Conservation (phyloP, 768 basidiomycete genomes). For the Xerocomellus dryophilus region DNA sequence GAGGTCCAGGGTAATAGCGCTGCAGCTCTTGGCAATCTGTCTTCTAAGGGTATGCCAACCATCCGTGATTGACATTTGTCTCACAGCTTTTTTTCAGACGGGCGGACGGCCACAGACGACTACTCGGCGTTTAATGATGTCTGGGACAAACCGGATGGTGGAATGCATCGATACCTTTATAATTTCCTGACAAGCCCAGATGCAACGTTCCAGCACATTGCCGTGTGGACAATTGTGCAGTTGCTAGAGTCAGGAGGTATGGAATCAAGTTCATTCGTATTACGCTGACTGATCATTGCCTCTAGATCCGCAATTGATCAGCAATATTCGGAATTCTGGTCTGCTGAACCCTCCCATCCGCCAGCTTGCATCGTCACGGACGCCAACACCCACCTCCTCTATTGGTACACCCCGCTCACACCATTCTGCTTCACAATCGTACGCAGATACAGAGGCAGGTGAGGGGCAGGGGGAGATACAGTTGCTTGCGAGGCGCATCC, state of each 20-base stretch:
- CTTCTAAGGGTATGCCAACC: conserved; percentile 75
- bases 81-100: conserved; percentile 47
- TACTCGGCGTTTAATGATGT: conserved; percentile 97
- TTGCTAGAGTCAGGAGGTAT: conserved; percentile 91
- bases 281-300: not conserved
- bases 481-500: conserved; percentile 75
- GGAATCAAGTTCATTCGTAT: conserved; percentile 8
- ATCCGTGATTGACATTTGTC: not conserved
- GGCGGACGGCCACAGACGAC: conserved; percentile 74
- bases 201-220: conserved; percentile 98
- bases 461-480: conserved; percentile 93
- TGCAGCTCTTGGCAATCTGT: conserved; percentile 94
- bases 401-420: conserved; percentile 72
- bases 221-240: conserved; percentile 99
- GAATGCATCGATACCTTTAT: conserved; percentile 92
- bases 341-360: conserved; percentile 85
- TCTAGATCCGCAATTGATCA: conserved; percentile 81
- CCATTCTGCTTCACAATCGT: conserved; percentile 64
- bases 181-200: conserved; percentile 92
- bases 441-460: conserved; percentile 78
- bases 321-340: conserved; percentile 83
- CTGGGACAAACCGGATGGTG: conserved; percentile 97
- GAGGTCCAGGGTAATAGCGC: conserved; percentile 99
- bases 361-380: conserved; percentile 69
- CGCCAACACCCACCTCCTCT: conserved; percentile 68